These are phyloP conservation scores for Globisporangium emineosum DNA, from an alignment of 352 stramenopile genomes.

Conservation along the genomic window DNA sequence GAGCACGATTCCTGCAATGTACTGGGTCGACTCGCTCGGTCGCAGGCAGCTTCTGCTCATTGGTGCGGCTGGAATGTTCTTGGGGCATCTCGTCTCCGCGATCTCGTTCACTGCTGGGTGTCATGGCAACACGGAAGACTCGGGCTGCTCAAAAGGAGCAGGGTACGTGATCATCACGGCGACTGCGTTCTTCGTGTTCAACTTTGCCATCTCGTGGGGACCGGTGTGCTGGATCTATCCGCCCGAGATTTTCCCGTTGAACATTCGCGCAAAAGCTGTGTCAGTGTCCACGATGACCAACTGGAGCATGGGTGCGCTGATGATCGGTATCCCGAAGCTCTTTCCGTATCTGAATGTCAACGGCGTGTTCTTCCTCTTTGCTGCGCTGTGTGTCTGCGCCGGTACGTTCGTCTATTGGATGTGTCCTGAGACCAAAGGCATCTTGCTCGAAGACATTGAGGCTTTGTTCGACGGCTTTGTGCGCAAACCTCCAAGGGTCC, in stretches of 20 bases:
- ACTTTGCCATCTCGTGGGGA: conserved; percentile 55
- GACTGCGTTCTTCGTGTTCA: conserved; percentile 42
- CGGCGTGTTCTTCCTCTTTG: conserved; percentile 55
- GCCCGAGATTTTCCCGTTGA: conserved; percentile 54
- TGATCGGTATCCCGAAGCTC: conserved; percentile 45
- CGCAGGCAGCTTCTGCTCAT: conserved; percentile 36
- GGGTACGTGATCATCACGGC: conserved; percentile 37
- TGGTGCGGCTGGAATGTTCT: conserved; percentile 38
- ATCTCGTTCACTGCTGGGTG: conserved; percentile 39
- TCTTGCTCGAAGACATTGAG: conserved; percentile 42
- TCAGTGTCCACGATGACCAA: conserved; percentile 35
- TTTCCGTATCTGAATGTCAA: conserved; percentile 45
- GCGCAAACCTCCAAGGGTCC: not conserved
- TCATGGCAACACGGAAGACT: conserved; percentile 22
- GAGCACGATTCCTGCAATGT: conserved; percentile 36
- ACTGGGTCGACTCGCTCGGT: conserved; percentile 37
- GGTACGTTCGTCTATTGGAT: conserved; percentile 35
- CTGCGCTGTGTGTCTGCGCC: conserved; percentile 28
- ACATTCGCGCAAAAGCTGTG: conserved; percentile 39
- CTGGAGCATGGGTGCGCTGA: conserved; percentile 31
- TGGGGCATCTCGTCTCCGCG: conserved; percentile 34
- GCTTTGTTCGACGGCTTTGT: conserved; percentile 25
- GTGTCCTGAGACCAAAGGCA: conserved; percentile 39
- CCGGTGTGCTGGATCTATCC: conserved; percentile 60
- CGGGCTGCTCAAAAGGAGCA: conserved; percentile 19